Evolutionary conservation across 768 basidiomycete species (phyloP).

Genomic region (Leccinum variicolor): DNA sequence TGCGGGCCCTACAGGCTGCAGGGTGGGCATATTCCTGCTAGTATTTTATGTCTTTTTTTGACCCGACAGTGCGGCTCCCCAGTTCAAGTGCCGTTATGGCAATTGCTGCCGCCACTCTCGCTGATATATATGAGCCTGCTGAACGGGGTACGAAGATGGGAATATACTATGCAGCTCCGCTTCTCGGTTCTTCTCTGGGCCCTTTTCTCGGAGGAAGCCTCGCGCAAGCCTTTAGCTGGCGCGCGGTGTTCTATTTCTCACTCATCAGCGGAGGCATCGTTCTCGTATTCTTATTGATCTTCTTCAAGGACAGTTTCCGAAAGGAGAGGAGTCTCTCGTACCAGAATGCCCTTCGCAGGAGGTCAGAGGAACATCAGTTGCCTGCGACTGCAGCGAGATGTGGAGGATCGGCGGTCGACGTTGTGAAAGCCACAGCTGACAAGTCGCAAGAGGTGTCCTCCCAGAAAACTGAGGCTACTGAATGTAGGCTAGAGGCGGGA

Average conservation of each 20-base stretch:
- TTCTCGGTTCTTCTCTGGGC: slow-evolving; percentile 66
- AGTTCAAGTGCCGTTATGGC: slow-evolving; percentile 67
- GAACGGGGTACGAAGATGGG: slow-evolving; percentile 84
- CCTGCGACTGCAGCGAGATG: slow-evolving; percentile 2
- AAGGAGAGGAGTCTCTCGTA: slow-evolving; percentile 79
- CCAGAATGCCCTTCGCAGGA: slow-evolving; percentile 56
- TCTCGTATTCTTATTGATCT: slow-evolving; percentile 52
- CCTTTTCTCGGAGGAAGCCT: slow-evolving; percentile 70
- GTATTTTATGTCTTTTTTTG: background rate
- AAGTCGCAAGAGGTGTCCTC: slow-evolving; percentile 8
- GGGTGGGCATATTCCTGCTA: slow-evolving; percentile 38
- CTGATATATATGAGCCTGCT: slow-evolving; percentile 75
- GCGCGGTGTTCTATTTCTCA: slow-evolving; percentile 83
- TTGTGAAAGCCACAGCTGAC: background rate
- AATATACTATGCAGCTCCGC: slow-evolving; percentile 75
- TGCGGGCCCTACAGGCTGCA: slow-evolving; percentile 61
- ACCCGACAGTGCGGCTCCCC: background rate
- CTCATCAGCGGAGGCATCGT: slow-evolving; percentile 55
- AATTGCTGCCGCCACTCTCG: slow-evolving; percentile 75
- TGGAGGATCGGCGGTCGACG: background rate
- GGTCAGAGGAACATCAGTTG: slow-evolving; percentile 27
- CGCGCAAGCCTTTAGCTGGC: slow-evolving; percentile 70
- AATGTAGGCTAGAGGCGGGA: slow-evolving; percentile 4
- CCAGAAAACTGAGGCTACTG: background rate
- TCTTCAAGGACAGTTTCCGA: slow-evolving; percentile 82